phyloP scores from a whole-genome alignment of 768 basidiomycete genomes.

The Naganishia onofrii region DNA sequence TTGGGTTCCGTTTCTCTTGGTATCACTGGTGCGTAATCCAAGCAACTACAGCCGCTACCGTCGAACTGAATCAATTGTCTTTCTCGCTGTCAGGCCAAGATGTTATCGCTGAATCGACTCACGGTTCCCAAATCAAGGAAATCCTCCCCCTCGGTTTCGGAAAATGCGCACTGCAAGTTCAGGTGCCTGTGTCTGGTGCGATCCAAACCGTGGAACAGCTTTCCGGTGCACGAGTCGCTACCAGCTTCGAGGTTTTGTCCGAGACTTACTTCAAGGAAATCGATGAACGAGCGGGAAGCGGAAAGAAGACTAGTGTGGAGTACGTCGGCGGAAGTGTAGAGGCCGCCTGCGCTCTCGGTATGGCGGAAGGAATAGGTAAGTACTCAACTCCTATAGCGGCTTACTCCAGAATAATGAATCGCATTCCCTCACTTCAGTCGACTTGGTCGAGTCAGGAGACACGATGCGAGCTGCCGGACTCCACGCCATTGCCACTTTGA shows the following conservation, averaged over 20 bases:
- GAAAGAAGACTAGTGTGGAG: conserved; percentile 72
- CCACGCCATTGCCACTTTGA: conserved; percentile 83
- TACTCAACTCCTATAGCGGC: conserved; percentile 26
- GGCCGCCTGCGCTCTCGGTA: conserved; percentile 90
- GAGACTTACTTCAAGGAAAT: conserved; percentile 66
- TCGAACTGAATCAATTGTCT: background rate
- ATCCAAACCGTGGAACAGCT: conserved; percentile 74
- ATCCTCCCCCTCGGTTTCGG: conserved; percentile 84
- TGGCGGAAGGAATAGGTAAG: conserved; percentile 94
- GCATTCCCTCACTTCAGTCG: background rate
- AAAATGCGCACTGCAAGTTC: conserved; percentile 77
- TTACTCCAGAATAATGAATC: background rate
- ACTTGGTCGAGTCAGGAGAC: conserved; percentile 81
- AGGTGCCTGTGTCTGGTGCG: conserved; percentile 74
- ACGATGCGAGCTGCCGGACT: conserved; percentile 98
- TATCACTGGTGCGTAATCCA: conserved; percentile 60
- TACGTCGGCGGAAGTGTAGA: conserved; percentile 98
- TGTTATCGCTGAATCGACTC: conserved; percentile 84
- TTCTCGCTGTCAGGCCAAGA: conserved; percentile 66
- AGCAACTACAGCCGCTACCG: background rate
- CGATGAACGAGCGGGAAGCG: conserved; percentile 62
- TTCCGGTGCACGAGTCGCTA: conserved; percentile 87
- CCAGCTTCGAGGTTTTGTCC: conserved; percentile 87
- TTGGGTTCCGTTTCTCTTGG: conserved; percentile 95
- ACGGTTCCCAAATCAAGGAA: conserved; percentile 74